Base-by-base conservation (phyloP, 1,284 basidiomycete genomes). In the Apiotrichum gamsii region DNA sequence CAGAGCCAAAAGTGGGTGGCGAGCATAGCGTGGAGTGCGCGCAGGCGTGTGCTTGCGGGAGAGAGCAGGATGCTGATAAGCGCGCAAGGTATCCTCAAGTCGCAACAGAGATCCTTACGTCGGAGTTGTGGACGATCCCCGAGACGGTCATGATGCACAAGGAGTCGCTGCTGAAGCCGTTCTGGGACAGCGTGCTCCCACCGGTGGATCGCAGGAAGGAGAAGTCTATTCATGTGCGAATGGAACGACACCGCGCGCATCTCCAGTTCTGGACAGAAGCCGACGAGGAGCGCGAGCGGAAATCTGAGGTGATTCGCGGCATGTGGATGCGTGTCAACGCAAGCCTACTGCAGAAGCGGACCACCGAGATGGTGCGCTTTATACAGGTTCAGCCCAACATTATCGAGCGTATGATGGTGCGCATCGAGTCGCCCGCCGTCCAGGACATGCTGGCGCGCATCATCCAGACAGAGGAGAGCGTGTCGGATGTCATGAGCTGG, bases 31-130 rank as follows among this genome's bases (percentile, higher is more conserved):
- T n/a, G n/a, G n/a, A n/a, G n/a, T n/a, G n/a, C n/a, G n/a, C n/a
- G n/a, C n/a, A n/a, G n/a, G n/a, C n/a, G n/a, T n/a, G n/a, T n/a
- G n/a, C n/a, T n/a, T n/a, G n/a, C n/a, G n/a, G 25, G 11, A 28
- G 25, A 28, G 11, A 6, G 2, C 20, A 1, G 4, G n/a, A 2
- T 4, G 18, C 1, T 19, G 31, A 39, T 41, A 19, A 42, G 34
- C 18, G 9, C 15, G n/a, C 10, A 32, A 94, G 91, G 72, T 97
- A 93, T 70, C 91, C 94, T 0, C 89, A 90, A 64, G 82, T 95
- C 28, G 87, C 90, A 15, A 91, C 93, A 15, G 95, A 99, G 72
- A 90, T 98, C 24, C 79, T 99, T 29, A 93, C 90, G 71, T 87
- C 86, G 8, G 93, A 96, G 62, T 84, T 95, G 70, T 95, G 90